A percentile compares a stretch with the other conserved stretches of the same genome.
Evolutionary conservation across 108 stramenopile species (phyloP).

Genomic region (Cyclotella kingstonii): DNA sequence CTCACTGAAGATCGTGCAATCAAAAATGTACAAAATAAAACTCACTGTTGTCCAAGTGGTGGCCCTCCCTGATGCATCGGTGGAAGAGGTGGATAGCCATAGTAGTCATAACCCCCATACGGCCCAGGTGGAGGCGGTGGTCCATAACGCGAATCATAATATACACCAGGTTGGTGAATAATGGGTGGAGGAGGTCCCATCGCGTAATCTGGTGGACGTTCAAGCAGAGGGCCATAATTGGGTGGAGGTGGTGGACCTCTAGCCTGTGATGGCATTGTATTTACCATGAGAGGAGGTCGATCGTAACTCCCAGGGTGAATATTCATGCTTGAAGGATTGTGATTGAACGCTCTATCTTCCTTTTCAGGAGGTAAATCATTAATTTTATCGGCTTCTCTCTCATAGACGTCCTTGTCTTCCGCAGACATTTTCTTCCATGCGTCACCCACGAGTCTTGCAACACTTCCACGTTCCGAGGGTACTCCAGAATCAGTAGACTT

Average conservation of each 20-base stretch:
- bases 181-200: constrained; percentile 9
- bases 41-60: neutral
- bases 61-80: neutral
- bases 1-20: neutral
- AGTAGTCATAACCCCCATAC: constrained; percentile 13
- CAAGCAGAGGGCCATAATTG: constrained; percentile 4
- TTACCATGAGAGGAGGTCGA: neutral
- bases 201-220: constrained; percentile 5
- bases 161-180: constrained; percentile 10
- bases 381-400: constrained; percentile 74
- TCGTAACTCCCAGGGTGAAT: neutral
- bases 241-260: constrained; percentile 10
- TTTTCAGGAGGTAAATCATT: constrained; percentile 33
- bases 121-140: constrained; percentile 3
- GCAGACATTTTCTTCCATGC: constrained; percentile 76
- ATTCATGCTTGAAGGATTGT: neutral
- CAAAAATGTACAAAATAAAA: neutral
- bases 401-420: constrained; percentile 76
- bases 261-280: neutral
- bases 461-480: constrained; percentile 72
- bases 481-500: constrained; percentile 66
- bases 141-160: constrained; percentile 12
- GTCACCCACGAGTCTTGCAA: constrained; percentile 71
- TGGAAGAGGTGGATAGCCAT: constrained; percentile 6
- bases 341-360: neutral